Base-by-base conservation (phyloP, 1,139 yeast species). In the Meyerozyma sp. region DNA sequence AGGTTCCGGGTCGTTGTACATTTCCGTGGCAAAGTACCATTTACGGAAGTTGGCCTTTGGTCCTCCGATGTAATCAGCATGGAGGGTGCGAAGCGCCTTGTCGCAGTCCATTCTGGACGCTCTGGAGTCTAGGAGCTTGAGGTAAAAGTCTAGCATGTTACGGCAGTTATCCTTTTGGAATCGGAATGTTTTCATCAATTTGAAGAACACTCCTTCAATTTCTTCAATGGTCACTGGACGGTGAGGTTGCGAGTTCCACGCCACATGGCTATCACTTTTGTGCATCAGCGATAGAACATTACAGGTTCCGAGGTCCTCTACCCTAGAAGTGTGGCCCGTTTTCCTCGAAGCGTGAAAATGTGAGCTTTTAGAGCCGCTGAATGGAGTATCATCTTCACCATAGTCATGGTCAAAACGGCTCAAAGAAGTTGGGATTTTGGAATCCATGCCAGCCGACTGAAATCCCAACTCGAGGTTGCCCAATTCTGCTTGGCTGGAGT, bases 11-110 rank as follows among this genome's bases (percentile, higher is more conserved):
- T 30, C 41, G 14, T 39, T 34, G 63, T 88, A 95, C 49, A 89
- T 66, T 66, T 85, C 93, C 37, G 97, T 90, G 28, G 97, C 96
- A 66, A 93, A 89, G 65, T 88, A 93, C 98, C 98, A 93, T 62
- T 87, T 91, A 57, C 87, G 79, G 68, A 86, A 93, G 65, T 93
- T 93, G 27, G 98, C 84, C 49, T 89, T 80, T 51, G 85, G 86
- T 43, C 98, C 98, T 37, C 98, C 98, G 58, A 93, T 80, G 55
- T 83, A 84, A 46, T 84, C 86, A 0, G 84, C 86, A 61, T 84
- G 90, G 39, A 84, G 54, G 0, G 87, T 73, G 39, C 70, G 61
- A 44, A 84, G 65, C 0, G 91, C 89, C 40, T 64, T 68, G 1
- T 50, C 52, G 0, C 86, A 77, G 0, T 73, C 70, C 65, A 81